Evolutionary conservation across 129 eudicot genomes (phyloP).

Genomic region (Apium graveolens): DNA sequence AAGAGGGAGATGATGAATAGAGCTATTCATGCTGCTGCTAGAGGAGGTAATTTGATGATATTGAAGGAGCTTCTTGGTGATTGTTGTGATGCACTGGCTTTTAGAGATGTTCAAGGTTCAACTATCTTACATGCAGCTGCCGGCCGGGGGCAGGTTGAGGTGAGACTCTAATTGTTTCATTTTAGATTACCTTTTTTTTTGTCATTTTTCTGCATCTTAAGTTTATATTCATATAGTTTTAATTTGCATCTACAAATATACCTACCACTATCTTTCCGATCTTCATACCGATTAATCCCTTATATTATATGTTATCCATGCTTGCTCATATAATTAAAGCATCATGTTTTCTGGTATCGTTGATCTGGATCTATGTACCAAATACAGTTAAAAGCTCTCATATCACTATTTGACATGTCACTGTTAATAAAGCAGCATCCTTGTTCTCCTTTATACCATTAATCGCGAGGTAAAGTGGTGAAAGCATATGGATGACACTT

Average conservation of each 20-base stretch:
- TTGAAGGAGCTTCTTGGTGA: conserved; percentile 69
- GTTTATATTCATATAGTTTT: background rate
- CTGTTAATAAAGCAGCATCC: background rate
- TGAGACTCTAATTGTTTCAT: conserved; percentile 15
- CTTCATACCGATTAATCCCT: background rate
- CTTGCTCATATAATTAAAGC: background rate
- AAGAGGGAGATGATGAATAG: conserved; percentile 83
- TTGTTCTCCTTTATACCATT: background rate
- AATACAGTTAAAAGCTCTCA: background rate
- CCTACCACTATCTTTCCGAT: background rate
- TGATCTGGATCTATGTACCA: background rate
- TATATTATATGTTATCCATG: background rate
- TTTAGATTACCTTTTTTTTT: no score
- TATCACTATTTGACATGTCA: background rate
- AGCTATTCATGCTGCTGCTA: conserved; percentile 82
- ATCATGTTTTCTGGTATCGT: background rate
- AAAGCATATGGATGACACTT: background rate
- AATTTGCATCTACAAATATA: background rate
- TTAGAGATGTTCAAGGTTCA: conserved; percentile 66
- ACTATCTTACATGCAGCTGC: conserved; percentile 88
- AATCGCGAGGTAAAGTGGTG: background rate
- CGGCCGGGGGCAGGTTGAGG: conserved; percentile 86
- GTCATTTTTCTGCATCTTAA: background rate
- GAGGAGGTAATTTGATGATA: conserved; percentile 71
- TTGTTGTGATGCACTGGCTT: conserved; percentile 52